Evolutionary conservation across 371 early-diverging fungal genomes (phyloP).

Genomic region (Mortierella sp.): DNA sequence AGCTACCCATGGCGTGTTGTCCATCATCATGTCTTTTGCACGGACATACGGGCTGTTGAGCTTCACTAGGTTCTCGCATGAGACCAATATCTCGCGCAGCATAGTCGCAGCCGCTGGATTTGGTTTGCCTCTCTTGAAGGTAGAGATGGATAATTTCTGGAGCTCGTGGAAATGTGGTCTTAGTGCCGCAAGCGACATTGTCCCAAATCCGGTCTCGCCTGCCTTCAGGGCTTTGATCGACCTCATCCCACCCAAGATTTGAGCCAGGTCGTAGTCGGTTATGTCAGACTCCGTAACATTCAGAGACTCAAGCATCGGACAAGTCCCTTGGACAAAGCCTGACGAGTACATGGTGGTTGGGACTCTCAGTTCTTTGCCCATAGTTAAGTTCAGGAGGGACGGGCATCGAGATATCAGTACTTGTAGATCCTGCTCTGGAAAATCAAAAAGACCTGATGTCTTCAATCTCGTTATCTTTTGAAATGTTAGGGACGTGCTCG

Average conservation of each 20-base stretch:
- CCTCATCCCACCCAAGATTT: background rate
- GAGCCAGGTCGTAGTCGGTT: background rate
- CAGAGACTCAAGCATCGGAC: background rate
- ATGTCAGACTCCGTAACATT: background rate
- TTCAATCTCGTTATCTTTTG: background rate
- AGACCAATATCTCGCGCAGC: background rate
- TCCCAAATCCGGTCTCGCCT: background rate
- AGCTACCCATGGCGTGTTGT: background rate
- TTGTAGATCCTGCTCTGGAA: background rate
- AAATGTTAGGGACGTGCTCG: background rate
- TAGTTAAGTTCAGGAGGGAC: background rate
- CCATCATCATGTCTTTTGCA: background rate
- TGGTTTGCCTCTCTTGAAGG: background rate
- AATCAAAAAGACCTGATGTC: background rate
- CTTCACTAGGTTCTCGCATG: background rate
- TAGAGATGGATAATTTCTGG: background rate
- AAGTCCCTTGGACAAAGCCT: background rate
- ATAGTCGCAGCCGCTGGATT: background rate
- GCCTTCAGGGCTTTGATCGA: background rate
- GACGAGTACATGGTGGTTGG: background rate
- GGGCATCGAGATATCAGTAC: background rate
- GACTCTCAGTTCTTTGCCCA: background rate
- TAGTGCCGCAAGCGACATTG: background rate
- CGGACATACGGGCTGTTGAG: background rate
- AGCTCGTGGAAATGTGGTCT: background rate